These are phyloP conservation scores for Ajuga chamaepitys DNA, from an alignment of 257 asterid species.

Conservation along the genomic window DNA sequence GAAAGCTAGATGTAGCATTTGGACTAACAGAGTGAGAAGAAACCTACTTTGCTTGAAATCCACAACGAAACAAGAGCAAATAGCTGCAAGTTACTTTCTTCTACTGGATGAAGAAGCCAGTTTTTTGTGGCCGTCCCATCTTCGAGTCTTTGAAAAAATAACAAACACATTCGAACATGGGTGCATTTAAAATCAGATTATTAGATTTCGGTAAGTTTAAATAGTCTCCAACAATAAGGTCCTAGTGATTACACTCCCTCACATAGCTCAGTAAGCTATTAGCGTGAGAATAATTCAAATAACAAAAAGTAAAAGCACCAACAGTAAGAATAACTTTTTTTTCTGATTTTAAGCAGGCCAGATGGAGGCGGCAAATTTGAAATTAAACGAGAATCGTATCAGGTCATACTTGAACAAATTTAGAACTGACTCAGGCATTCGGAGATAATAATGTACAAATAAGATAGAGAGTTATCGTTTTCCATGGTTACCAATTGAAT, in stretches of 20 bases:
- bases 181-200: background rate
- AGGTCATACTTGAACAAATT: background rate
- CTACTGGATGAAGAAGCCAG: slow-evolving; percentile 63
- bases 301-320: background rate
- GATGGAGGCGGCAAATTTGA: background rate
- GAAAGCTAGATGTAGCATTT: slow-evolving; percentile 3
- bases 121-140: slow-evolving; percentile 23
- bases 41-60: slow-evolving; percentile 80
- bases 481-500: background rate
- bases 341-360: background rate
- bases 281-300: background rate
- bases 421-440: background rate
- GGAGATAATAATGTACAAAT: background rate
- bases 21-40: too few species aligned
- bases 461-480: background rate
- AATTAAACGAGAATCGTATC: background rate
- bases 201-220: background rate
- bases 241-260: background rate
- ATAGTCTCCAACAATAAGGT: background rate
- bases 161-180: background rate
- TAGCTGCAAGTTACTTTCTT: slow-evolving; percentile 86
- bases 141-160: slow-evolving; percentile 15
- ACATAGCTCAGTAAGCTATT: background rate
- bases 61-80: slow-evolving; percentile 76
- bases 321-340: background rate